Conservation (phyloP, 768 basidiomycete genomes). For the Hebeloma cylindrosporum region DNA sequence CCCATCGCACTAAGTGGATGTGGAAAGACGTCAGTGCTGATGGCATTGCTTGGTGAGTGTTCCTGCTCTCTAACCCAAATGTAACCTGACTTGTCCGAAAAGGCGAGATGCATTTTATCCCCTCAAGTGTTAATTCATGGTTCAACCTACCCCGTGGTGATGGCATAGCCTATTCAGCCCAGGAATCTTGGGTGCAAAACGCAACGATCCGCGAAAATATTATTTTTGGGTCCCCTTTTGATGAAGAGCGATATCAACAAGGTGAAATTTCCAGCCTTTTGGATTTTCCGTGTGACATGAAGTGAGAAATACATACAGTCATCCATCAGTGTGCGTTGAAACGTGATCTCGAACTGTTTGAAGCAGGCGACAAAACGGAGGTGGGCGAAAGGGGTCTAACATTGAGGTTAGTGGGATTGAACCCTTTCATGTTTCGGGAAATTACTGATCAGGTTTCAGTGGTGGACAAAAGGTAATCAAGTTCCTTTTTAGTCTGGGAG, state of each 20-base stretch:
- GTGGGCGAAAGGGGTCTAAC: conserved; percentile 70
- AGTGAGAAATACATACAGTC: too few species aligned
- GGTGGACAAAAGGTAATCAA: too few species aligned
- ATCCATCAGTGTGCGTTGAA: conserved; percentile 75
- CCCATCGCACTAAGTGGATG: conserved; percentile 28
- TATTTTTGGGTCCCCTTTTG: conserved; percentile 70
- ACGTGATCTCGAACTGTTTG: conserved; percentile 62
- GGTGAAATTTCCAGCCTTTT: conserved; percentile 12
- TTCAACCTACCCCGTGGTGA: conserved; percentile 62
- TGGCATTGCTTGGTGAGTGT: conserved; percentile 51
- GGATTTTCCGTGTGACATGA: conserved; percentile 64
- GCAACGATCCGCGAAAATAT: conserved; percentile 80
- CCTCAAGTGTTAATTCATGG: conserved; percentile 52
- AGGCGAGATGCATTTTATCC: conserved; percentile 65
- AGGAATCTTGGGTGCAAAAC: conserved; percentile 82
- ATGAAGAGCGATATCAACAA: conserved; percentile 75
- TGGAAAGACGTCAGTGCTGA: conserved; percentile 62
- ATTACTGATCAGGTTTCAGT: too few species aligned
- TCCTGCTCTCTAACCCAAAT: neutral
- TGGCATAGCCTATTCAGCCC: conserved; percentile 75
- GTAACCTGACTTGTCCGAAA: neutral
- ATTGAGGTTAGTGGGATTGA: conserved; percentile 23
- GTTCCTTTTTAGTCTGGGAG: too few species aligned
- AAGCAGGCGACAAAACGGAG: conserved; percentile 62
- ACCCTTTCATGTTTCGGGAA: neutral